Base-by-base conservation (phyloP, 2,329 filamentous ascomycete genomes). In the Chrysosporium queenslandicum region DNA sequence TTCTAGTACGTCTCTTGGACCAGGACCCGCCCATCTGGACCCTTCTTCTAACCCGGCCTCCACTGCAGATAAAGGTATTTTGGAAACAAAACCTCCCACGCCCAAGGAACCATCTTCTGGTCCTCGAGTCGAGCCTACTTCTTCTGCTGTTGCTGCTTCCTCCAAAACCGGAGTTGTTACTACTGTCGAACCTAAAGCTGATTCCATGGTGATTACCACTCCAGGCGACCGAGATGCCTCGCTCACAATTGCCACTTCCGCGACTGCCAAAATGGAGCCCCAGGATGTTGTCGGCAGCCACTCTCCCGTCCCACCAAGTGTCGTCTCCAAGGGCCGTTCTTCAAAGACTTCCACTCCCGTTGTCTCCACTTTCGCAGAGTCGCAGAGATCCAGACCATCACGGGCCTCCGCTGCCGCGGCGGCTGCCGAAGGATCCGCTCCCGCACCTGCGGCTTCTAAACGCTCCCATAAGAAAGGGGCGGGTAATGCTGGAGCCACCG, bases 1-100 rank as follows among this genome's bases (percentile, higher is more conserved):
- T 61, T 78, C 77, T 52, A 73, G 67, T 61, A 64, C 59, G 53
- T 67, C 68, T 23, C 56, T 62, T 48, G 61, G 58, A 29, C 60
- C 50, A 42, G 64, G 63, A 53, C 61, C 65, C 39, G 64, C 68
- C 49, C 52, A 65, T 32, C 59, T 58, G 20, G 61, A 55, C 42
- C 46, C 18, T 34, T n/a, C 20, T 45, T 56, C 54, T 56, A 53
- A 56, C 54, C 20, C 41, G 18, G 27, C 48, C n/a, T 43, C 39
- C 29, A 47, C 32, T 50, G 41, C 39, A 56, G 54, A 56, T 51
- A 56, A 56, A 56, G 54, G 51, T 36, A 45, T 48, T 39, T 36
- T 53, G 42, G 54, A 56, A 11, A 34, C 47, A 23, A 53, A 43
- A 29, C 5, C 21, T 43, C 18, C 39, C 25, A 18, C 36, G 50